These are phyloP conservation scores for Starmerella ratchasimensis DNA, from an alignment of 805 yeast genomes.

Conservation along the genomic window DNA sequence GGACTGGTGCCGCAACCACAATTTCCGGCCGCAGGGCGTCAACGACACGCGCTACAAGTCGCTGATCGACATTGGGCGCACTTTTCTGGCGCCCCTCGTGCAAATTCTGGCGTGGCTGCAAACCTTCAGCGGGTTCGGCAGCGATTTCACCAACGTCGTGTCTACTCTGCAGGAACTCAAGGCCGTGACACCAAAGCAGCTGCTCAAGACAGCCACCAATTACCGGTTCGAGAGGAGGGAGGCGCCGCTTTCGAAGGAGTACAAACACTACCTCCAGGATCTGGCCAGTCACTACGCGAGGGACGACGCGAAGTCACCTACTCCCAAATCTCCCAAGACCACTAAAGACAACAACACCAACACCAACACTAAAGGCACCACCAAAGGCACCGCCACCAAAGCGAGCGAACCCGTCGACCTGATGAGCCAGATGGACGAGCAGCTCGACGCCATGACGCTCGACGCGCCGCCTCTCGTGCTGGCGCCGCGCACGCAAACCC, in stretches of 20 bases:
- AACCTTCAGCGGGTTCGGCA: constrained; percentile 57
- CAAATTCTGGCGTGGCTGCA: constrained; percentile 86
- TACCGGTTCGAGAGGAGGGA: constrained; percentile 82
- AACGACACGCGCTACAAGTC: constrained; percentile 35
- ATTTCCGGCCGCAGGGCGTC: constrained; percentile 33
- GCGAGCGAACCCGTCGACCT: not conserved
- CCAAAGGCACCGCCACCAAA: not conserved
- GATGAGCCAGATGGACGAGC: not conserved
- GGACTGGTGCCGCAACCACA: constrained; percentile 79
- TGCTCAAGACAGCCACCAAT: constrained; percentile 54
- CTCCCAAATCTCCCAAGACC: no score
- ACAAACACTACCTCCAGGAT: constrained; percentile 33
- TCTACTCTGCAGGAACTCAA: constrained; percentile 44
- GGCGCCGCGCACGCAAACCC: not conserved
- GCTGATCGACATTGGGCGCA: constrained; percentile 48
- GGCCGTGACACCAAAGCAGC: constrained; percentile 52
- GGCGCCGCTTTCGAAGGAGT: constrained; percentile 42
- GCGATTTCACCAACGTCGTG: constrained; percentile 31
- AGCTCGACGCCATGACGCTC: not conserved
- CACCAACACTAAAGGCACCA: not conserved
- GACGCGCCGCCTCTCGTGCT: not conserved
- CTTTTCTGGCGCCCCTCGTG: constrained; percentile 56
- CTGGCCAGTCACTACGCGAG: constrained; percentile 24
- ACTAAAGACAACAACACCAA: not conserved
- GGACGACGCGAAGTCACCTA: not conserved